A percentile compares a stretch with the other conserved stretches of the same genome.
Conservation (phyloP, 2,329 filamentous ascomycete genomes). For the Ascochyta fabae region DNA sequence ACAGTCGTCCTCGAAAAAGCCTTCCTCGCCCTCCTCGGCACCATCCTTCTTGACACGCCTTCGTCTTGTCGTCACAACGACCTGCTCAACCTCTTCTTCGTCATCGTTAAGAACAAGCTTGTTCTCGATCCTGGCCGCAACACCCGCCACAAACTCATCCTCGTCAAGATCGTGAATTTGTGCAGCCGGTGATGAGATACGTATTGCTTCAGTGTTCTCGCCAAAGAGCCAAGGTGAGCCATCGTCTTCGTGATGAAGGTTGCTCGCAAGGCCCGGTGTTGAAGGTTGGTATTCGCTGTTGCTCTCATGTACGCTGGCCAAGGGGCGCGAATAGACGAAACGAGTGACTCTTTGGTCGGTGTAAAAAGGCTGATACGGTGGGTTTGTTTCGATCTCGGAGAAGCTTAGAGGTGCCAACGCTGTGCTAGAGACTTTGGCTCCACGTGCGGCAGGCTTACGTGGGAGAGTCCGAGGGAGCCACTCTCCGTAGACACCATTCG, state of each 20-base stretch:
- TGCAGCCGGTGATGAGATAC: constrained; percentile 50
- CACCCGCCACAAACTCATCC: constrained; percentile 59
- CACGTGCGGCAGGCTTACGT: constrained; percentile 25
- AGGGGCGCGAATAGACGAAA: constrained; percentile 64
- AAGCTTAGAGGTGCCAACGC: constrained; percentile 61
- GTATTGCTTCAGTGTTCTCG: constrained; percentile 55
- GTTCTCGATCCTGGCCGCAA: constrained; percentile 50
- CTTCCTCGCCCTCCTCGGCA: constrained; percentile 66
- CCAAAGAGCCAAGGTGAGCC: constrained; percentile 61
- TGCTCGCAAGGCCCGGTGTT: constrained; percentile 30
- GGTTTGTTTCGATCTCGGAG: constrained; percentile 94
- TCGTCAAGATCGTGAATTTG: constrained; percentile 46
- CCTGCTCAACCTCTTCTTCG: constrained; percentile 71
- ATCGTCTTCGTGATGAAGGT: constrained; percentile 46
- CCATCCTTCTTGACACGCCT: constrained; percentile 60
- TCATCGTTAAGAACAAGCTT: constrained; percentile 59
- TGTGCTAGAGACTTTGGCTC: constrained; percentile 15
- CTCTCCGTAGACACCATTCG: constrained; percentile 40
- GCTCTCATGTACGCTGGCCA: constrained; percentile 27
- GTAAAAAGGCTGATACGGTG: constrained; percentile 95
- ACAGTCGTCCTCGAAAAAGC: constrained; percentile 92
- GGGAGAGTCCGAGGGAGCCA: constrained; percentile 44
- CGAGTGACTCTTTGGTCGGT: constrained; percentile 85
- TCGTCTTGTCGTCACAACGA: constrained; percentile 80
- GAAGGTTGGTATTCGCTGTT: constrained; percentile 32